Evolutionary conservation across 106 monocot genomes (phyloP).

Genomic region (Amphibolis antarctica): DNA sequence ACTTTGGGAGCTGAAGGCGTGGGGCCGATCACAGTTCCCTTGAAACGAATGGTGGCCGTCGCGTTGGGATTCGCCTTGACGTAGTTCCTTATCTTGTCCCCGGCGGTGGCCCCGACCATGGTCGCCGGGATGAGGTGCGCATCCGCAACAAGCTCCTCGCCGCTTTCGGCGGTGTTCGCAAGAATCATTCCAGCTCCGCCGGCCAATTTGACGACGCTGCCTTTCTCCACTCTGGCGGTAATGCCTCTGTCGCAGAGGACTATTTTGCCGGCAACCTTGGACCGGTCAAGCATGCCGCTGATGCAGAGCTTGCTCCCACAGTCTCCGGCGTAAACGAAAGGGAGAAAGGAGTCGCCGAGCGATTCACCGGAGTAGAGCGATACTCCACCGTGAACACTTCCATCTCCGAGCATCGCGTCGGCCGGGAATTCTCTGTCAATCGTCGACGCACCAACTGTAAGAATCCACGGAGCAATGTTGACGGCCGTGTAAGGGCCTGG

Average conservation of each 20-base stretch:
- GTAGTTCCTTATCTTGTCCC: constrained; percentile 46
- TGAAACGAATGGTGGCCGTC: constrained; percentile 42
- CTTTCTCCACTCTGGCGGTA: constrained; percentile 69
- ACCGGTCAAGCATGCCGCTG: constrained; percentile 32
- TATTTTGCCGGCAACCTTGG: constrained; percentile 55
- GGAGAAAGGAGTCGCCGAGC: constrained; percentile 10
- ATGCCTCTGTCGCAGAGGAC: constrained; percentile 72
- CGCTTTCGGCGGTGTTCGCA: constrained; percentile 53
- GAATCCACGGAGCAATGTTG: constrained; percentile 84
- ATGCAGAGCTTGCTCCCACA: constrained; percentile 47
- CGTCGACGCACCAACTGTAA: constrained; percentile 90
- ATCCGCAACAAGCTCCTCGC: constrained; percentile 74
- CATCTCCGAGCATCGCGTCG: constrained; percentile 57
- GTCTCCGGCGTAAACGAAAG: constrained; percentile 48
- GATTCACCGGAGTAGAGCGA: constrained; percentile 62
- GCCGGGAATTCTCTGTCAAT: constrained; percentile 77
- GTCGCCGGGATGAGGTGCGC: constrained; percentile 69
- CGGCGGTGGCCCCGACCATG: constrained; percentile 53
- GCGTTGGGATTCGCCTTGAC: constrained; percentile 26
- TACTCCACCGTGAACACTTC: constrained; percentile 33
- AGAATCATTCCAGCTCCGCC: constrained; percentile 84
- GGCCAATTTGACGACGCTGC: constrained; percentile 60
- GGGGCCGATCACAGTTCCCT: constrained; percentile 50
- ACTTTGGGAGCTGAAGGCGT: constrained; percentile 44
- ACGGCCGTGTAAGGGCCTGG: constrained; percentile 43